A percentile compares a stretch with the other conserved stretches of the same genome.
Evolutionary conservation across 1,284 basidiomycete genomes (phyloP).

Genomic region (Pseudozyma tsukubaensis): DNA sequence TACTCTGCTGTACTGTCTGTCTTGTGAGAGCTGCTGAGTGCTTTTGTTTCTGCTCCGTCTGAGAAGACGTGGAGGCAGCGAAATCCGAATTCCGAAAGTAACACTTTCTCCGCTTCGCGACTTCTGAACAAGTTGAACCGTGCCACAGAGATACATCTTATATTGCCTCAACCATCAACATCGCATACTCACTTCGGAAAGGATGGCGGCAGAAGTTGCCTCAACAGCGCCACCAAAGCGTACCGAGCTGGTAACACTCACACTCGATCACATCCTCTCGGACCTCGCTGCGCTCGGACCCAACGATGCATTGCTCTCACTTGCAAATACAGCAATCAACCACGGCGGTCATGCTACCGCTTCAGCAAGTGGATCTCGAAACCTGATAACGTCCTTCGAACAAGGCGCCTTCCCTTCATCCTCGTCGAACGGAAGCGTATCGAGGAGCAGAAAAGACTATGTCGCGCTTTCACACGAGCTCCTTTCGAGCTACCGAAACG

Average conservation of each 20-base stretch:
- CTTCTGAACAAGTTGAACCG: no score
- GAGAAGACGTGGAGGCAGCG: no score
- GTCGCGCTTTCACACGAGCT: slow-evolving; percentile 29
- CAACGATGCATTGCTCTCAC: slow-evolving; percentile 3
- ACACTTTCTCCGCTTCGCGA: no score
- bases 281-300: slow-evolving; percentile 17
- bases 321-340: slow-evolving; percentile 7
- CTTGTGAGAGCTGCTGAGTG: background rate
- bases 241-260: slow-evolving; percentile 17
- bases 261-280: slow-evolving; percentile 29
- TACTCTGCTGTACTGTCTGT: background rate
- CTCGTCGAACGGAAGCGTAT: no score
- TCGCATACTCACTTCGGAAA: background rate
- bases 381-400: slow-evolving; percentile 14
- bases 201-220: slow-evolving; percentile 11
- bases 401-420: background rate
- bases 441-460: slow-evolving; percentile 9
- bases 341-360: background rate
- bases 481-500: slow-evolving; percentile 11
- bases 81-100: no score
- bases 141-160: no score
- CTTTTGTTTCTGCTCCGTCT: no score
- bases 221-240: background rate
- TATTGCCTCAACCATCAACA: background rate
- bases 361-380: background rate